Conservation (phyloP, 1,284 basidiomycete species). For the Microbotryomycetes sp. region DNA sequence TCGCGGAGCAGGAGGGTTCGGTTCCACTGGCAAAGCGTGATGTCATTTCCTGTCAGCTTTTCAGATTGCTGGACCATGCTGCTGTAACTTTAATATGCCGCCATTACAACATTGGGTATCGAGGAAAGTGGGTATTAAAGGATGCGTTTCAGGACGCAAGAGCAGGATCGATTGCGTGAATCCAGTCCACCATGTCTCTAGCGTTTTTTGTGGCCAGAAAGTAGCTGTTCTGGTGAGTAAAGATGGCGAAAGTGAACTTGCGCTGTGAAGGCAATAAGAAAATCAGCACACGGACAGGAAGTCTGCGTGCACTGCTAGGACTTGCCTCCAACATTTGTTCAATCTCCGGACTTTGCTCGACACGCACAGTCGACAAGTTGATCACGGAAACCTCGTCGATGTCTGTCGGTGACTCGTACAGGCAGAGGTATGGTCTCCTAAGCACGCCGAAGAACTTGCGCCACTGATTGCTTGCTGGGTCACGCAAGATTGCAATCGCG, state of each 20-base stretch:
- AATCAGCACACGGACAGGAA: neutral
- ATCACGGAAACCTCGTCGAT: conserved; percentile 70
- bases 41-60: neutral
- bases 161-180: conserved; percentile 14
- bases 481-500: conserved; percentile 64
- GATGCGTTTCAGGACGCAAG: conserved; percentile 2
- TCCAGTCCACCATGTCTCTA: conserved; percentile 29
- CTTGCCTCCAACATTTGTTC: conserved; percentile 71
- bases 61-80: no score
- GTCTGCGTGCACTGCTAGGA: neutral
- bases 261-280: conserved; percentile 12
- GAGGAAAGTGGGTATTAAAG: no score
- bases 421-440: conserved; percentile 80
- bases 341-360: conserved; percentile 79
- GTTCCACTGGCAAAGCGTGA: conserved; percentile 66
- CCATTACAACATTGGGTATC: no score
- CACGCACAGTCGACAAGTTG: conserved; percentile 72
- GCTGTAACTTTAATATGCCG: no score
- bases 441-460: conserved; percentile 78
- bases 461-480: conserved; percentile 75
- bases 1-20: conserved; percentile 83
- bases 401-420: conserved; percentile 74
- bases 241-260: conserved; percentile 33
- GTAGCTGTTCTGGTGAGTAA: conserved; percentile 34
- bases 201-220: conserved; percentile 22